Evolutionary conservation across 352 stramenopile species (phyloP), one percentile per base, ranked within the genome.

Genomic region (Globisporangium recalcitrans): DNA sequence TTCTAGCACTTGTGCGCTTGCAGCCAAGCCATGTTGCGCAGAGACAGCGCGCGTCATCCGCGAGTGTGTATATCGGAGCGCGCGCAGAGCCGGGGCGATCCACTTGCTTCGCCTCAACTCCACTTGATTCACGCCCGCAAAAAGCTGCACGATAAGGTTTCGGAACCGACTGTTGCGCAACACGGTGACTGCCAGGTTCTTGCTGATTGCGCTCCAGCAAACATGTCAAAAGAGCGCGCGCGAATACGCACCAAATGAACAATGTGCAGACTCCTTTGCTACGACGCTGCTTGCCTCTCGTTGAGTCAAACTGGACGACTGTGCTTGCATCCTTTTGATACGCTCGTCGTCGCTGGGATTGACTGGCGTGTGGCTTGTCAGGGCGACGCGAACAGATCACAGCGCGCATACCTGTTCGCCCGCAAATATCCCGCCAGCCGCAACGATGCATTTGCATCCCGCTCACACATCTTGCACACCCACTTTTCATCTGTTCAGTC

Each of bases 91-190:
- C 49, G 16, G 24, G 49, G 2, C 49, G 16, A 6, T 5, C n/a
- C 22, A 31, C 14, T 14, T 8, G 4, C 11, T 13, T 36, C 11
- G 31, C 31, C 31, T 36, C 31, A 36, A 44, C 11, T 19, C 34
- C 49, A 55, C 49, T 56, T 56, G 49, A 56, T 56, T 56, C 21
- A 56, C 49, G 48, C 49, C 27, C 49, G n/a, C 49, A 19, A n/a
- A n/a, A n/a, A n/a, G n/a, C n/a, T n/a, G n/a, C n/a, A n/a, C n/a
- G 29, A 2, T 55, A 55, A 55, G 49, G 49, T 55, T 55, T 54
- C 48, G 1, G 21, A 24, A 40, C 22, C n/a, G n/a, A n/a, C n/a
- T n/a, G 36, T 52, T 52, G 31, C 21, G 21, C 29, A 21, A 36
- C 19, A n/a, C n/a, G n/a, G 34, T 40, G 10, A 16, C 34, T 40